Percentiles rank a stretch among this genome's conserved stretches.
Conservation (phyloP, 208 protist species). For the Giardia muris region DNA sequence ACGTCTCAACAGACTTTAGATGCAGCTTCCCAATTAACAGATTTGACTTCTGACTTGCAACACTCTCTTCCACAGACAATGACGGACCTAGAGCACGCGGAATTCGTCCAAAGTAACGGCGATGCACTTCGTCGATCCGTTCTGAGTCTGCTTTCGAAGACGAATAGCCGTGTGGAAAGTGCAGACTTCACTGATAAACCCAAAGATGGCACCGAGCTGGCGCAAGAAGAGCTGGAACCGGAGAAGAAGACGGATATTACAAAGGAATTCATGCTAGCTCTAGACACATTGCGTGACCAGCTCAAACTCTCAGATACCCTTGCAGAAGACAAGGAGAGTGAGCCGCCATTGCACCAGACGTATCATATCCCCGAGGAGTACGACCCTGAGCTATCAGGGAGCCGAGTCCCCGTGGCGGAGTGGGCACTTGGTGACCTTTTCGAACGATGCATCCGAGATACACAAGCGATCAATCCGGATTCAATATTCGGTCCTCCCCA, state of each 20-base stretch:
- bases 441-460: neutral
- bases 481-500: neutral
- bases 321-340: neutral
- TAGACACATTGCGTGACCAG: neutral
- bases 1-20: neutral
- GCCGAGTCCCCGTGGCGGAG: conserved; percentile 12
- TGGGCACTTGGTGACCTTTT: neutral
- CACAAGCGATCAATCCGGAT: neutral
- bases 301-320: neutral
- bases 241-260: neutral
- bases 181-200: neutral
- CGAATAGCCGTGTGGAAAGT: neutral
- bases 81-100: neutral
- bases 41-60: neutral
- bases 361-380: conserved; percentile 26
- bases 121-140: neutral
- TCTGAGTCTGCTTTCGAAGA: neutral
- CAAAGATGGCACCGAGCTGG: neutral
- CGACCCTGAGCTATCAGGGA: neutral
- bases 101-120: neutral
- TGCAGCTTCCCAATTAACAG: neutral
- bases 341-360: neutral
- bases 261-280: neutral
- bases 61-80: neutral
- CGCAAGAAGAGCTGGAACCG: neutral